Evolutionary conservation across 2,329 filamentous ascomycete species (phyloP).

Genomic region (Neonectria neomacrospora): DNA sequence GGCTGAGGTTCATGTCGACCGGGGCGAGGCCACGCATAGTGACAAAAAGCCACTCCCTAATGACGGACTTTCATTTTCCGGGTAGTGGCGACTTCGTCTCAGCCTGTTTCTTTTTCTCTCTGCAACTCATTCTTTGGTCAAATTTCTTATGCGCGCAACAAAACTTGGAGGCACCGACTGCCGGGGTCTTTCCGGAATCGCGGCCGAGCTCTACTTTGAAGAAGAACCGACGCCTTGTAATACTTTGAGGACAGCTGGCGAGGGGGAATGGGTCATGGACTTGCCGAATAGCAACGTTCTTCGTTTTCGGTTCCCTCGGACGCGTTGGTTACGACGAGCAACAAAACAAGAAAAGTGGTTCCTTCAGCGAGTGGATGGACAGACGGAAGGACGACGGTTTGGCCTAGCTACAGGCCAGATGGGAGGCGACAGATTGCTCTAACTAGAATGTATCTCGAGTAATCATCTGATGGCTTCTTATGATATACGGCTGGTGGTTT

Average conservation of each 20-base stretch:
- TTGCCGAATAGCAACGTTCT: conserved; percentile 33
- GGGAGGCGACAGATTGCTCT: conserved; percentile 38
- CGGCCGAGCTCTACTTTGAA: conserved; percentile 35
- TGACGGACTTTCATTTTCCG: conserved; percentile 26
- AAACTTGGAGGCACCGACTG: conserved; percentile 42
- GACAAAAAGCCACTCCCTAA: conserved; percentile 15
- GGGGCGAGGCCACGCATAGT: conserved; percentile 20
- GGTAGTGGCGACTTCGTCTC: conserved; percentile 18
- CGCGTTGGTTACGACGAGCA: conserved; percentile 32
- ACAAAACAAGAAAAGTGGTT: conserved; percentile 31
- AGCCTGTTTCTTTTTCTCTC: conserved; percentile 37
- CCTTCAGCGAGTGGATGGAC: conserved; percentile 35
- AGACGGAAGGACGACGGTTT: conserved; percentile 27
- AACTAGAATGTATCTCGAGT: conserved; percentile 48
- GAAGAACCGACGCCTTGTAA: conserved; percentile 40
- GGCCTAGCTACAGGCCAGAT: conserved; percentile 24
- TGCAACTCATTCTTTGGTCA: conserved; percentile 35
- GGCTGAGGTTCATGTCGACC: conserved; percentile 24
- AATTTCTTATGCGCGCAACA: conserved; percentile 37
- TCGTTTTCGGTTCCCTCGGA: conserved; percentile 25
- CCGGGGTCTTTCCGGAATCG: conserved; percentile 35
- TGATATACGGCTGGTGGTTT: conserved; percentile 41
- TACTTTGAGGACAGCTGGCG: conserved; percentile 34
- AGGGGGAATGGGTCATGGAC: conserved; percentile 31
- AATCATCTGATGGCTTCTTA: conserved; percentile 44